Conservation (phyloP, 1,284 basidiomycete genomes). For the Cryptococcus sp. region DNA sequence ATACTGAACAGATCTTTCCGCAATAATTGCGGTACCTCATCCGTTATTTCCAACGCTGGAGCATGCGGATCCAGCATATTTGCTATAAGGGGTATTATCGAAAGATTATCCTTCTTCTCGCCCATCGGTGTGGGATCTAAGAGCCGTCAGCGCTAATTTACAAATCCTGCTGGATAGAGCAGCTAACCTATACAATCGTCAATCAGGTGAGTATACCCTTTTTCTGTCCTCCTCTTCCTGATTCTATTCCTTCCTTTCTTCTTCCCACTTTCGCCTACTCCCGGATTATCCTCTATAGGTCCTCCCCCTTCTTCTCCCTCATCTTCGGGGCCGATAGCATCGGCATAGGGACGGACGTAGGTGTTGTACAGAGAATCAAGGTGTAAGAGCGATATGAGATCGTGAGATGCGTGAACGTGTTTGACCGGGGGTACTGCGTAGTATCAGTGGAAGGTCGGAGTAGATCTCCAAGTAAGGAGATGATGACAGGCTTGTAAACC, state of each 20-base stretch:
- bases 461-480: neutral
- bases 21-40: slow-evolving; percentile 17
- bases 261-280: neutral
- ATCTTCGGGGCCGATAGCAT: slow-evolving; percentile 5
- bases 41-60: slow-evolving; percentile 8
- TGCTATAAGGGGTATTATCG: slow-evolving; percentile 22
- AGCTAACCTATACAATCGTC: slow-evolving; percentile 37
- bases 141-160: neutral
- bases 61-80: slow-evolving; percentile 9
- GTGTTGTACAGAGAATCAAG: slow-evolving; percentile 37
- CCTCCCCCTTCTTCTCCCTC: neutral
- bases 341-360: slow-evolving; percentile 38
- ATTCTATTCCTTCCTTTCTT: neutral
- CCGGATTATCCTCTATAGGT: neutral
- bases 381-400: slow-evolving; percentile 38
- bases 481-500: neutral
- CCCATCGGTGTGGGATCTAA: slow-evolving; percentile 34
- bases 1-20: slow-evolving; percentile 16
- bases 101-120: slow-evolving; percentile 14
- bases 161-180: too few relatives aligned
- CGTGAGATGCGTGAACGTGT: slow-evolving; percentile 35
- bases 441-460: neutral
- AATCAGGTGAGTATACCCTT: slow-evolving; percentile 36
- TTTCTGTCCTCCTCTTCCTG: slow-evolving; percentile 21
- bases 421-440: slow-evolving; percentile 25